phyloP scores from a whole-genome alignment of 441 rosid genomes.

The Aleurites moluccanus region DNA sequence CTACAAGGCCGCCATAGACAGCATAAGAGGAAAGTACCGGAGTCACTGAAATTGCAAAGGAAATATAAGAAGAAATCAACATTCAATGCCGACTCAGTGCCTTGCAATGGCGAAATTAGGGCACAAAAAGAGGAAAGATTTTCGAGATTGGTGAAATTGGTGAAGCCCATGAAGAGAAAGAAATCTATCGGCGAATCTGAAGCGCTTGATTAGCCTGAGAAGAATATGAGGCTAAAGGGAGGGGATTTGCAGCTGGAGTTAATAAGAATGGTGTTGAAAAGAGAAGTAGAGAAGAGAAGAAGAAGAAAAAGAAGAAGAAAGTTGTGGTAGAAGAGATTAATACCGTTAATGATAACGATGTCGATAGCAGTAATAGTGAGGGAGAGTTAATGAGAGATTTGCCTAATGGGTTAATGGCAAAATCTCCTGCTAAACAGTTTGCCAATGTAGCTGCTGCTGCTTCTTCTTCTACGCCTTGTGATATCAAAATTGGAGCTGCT shows the following conservation, averaged over 20 bases:
- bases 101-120: conserved; percentile 45
- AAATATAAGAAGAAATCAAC: conserved; percentile 32
- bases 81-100: conserved; percentile 15
- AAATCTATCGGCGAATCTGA: conserved; percentile 47
- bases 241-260: conserved; percentile 71
- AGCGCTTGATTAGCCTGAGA: conserved; percentile 50
- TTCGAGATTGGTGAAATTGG: conserved; percentile 33
- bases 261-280: conserved; percentile 72
- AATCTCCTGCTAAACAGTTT: conserved; percentile 54
- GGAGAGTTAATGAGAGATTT: conserved; percentile 72
- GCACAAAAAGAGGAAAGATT: conserved; percentile 40
- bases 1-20: conserved; percentile 63
- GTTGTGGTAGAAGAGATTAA: conserved; percentile 20
- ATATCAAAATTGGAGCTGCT: conserved; percentile 66
- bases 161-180: conserved; percentile 43
- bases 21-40: conserved; percentile 58
- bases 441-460: conserved; percentile 49
- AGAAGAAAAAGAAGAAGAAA: conserved; percentile 26
- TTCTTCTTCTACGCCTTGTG: conserved; percentile 49
- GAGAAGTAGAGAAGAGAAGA: conserved; percentile 71
- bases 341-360: conserved; percentile 20
- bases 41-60: conserved; percentile 58
- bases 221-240: conserved; percentile 58
- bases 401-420: conserved; percentile 94
- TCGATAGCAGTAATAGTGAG: conserved; percentile 25